These are phyloP conservation scores for Fraxinus quadrangulata DNA, from an alignment of 257 asterid genomes.

Conservation along the genomic window DNA sequence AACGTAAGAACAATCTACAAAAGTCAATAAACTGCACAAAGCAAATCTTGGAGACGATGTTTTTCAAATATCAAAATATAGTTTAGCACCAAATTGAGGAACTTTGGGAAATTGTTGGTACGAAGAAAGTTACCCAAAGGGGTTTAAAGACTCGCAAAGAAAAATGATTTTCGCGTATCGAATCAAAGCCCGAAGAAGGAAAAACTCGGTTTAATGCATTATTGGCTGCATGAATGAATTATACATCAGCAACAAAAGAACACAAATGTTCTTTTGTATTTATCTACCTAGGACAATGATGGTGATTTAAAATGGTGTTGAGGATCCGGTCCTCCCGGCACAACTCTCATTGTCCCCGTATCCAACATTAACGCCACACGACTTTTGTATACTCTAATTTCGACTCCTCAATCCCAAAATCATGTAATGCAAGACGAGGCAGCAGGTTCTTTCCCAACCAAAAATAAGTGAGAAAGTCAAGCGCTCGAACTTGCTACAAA, in stretches of 20 bases:
- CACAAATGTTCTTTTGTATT: neutral
- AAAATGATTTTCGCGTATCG: no score
- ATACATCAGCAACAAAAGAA: neutral
- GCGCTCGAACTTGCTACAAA: neutral
- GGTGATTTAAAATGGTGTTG: slow-evolving; percentile 43
- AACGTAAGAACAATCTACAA: no score
- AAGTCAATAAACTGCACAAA: no score
- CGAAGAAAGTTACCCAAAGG: neutral
- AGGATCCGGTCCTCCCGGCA: slow-evolving; percentile 55
- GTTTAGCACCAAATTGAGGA: neutral
- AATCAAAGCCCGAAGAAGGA: neutral
- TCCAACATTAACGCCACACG: slow-evolving; percentile 28
- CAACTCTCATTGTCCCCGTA: slow-evolving; percentile 34
- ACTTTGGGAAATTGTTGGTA: neutral
- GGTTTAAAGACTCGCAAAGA: no score
- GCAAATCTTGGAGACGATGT: no score
- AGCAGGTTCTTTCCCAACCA: neutral
- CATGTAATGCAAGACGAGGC: slow-evolving; percentile 19
- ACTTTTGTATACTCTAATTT: slow-evolving; percentile 42
- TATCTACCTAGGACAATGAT: neutral
- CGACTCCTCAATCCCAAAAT: slow-evolving; percentile 40
- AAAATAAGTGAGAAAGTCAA: neutral
- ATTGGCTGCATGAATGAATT: neutral
- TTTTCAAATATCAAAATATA: no score
- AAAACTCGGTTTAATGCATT: neutral